phyloP scores from a whole-genome alignment of 345 rosid genomes.

The Euphorbia pulcherrima region DNA sequence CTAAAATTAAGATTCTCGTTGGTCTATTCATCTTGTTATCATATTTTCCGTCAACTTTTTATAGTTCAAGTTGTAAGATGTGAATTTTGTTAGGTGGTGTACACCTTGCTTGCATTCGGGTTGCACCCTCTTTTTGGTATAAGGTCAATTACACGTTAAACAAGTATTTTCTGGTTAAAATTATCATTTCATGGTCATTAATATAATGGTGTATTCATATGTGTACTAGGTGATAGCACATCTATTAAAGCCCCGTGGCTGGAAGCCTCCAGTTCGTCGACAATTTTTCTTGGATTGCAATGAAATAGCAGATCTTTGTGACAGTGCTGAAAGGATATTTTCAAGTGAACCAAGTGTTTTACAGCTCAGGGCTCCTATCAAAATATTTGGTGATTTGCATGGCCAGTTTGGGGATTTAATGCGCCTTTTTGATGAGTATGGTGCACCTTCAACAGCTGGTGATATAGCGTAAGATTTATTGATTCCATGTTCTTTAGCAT shows the following conservation, averaged over 20 bases:
- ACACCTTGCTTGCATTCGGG: slow-evolving; percentile 1
- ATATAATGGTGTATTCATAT: background rate
- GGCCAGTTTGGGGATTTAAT: slow-evolving; percentile 99
- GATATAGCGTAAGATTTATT: slow-evolving; percentile 81
- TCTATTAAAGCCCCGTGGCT: slow-evolving; percentile 91
- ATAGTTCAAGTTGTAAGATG: slow-evolving; percentile 12
- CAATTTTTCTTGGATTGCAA: slow-evolving; percentile 95
- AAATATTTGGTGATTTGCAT: slow-evolving; percentile 96
- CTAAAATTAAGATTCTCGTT: background rate
- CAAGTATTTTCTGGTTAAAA: background rate
- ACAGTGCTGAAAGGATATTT: slow-evolving; percentile 78
- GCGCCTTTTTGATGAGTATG: slow-evolving; percentile 98
- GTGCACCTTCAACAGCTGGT: slow-evolving; percentile 97
- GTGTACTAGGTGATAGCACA: slow-evolving; percentile 64
- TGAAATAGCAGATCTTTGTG: slow-evolving; percentile 94
- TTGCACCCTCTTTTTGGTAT: slow-evolving; percentile 5
- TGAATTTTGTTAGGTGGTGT: slow-evolving; percentile 19
- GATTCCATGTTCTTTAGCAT: background rate
- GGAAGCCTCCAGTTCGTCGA: slow-evolving; percentile 96
- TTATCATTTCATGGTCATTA: background rate
- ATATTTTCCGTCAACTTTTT: background rate
- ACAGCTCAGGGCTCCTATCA: slow-evolving; percentile 83
- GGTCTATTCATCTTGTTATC: slow-evolving; percentile 11
- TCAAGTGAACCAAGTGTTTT: slow-evolving; percentile 80
- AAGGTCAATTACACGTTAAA: slow-evolving; percentile 8